Conservation (phyloP, 2,329 filamentous ascomycete genomes). For the Trematosphaeria pertusa region DNA sequence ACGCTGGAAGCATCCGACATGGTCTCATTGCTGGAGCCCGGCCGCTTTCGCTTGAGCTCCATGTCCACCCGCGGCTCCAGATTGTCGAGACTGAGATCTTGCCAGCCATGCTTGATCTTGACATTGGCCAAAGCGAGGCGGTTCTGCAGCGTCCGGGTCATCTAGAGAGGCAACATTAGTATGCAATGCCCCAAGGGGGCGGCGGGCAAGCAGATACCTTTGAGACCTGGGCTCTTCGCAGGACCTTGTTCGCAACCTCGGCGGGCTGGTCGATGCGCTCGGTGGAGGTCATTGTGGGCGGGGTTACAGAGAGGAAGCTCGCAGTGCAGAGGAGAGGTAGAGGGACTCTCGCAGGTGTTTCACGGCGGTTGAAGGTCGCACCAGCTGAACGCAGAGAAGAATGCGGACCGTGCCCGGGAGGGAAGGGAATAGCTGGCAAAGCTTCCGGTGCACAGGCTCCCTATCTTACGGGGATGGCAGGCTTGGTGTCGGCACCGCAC, state of each 20-base stretch:
- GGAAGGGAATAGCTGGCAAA: slow-evolving; percentile 34
- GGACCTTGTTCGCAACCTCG: slow-evolving; percentile 52
- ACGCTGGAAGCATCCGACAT: slow-evolving; percentile 86
- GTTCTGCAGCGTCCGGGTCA: slow-evolving; percentile 91
- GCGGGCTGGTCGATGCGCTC: slow-evolving; percentile 42
- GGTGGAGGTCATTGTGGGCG: slow-evolving; percentile 42
- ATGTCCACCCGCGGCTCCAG: slow-evolving; percentile 86
- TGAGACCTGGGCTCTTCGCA: slow-evolving; percentile 53
- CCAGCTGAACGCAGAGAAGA: slow-evolving; percentile 33
- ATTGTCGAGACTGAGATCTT: slow-evolving; percentile 83
- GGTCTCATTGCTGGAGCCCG: slow-evolving; percentile 71
- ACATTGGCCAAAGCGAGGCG: slow-evolving; percentile 94
- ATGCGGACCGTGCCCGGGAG: slow-evolving; percentile 17
- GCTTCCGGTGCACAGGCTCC: slow-evolving; percentile 34
- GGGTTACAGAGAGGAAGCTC: slow-evolving; percentile 17
- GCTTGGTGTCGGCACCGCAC: no score
- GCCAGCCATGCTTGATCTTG: slow-evolving; percentile 95
- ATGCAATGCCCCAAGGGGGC: slow-evolving; percentile 25
- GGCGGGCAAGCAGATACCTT: slow-evolving; percentile 39
- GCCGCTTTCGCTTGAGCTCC: slow-evolving; percentile 76
- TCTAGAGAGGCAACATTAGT: slow-evolving; percentile 62
- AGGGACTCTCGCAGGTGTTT: slow-evolving; percentile 33
- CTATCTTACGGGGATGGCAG: no score
- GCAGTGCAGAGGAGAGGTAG: slow-evolving; percentile 24
- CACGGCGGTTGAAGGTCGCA: slow-evolving; percentile 33